Base-by-base conservation (phyloP, 208 protist genomes). In the Acanthamoeba rhysodes region DNA sequence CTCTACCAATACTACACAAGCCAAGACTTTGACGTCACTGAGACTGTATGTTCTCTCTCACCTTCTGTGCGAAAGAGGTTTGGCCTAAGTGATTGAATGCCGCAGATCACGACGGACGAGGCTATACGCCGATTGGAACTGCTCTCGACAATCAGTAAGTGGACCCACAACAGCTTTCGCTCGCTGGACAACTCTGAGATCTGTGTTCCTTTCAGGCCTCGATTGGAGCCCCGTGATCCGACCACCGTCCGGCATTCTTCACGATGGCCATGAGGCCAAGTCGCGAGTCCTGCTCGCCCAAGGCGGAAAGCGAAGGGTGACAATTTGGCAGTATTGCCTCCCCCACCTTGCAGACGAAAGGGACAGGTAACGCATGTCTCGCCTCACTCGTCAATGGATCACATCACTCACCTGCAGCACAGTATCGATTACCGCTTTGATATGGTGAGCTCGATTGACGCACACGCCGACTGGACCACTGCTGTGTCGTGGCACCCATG, bases 201-300 rank as follows among this genome's bases (percentile, higher is more conserved):
- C 6, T 6, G 53, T 29, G 62, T 68, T 68, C 16, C 76, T 16
- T 59, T 32, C 57, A 88, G 80, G 80, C 29, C 80, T 88, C 22
- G 80, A 88, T 50, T 88, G 80, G 80, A 88, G 80, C 37, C 80
- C 80, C 16, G 50, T 88, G 48, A 59, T 88, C 16, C 80, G 53
- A 88, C 80, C 80, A 32, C 10, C 80, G 45, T 6, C 37, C 24
- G n/a, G 14, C 27, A n/a, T 1, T 27, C 16, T 14, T 7, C 53
- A 9, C 4, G 8, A 41, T 20, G 20, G 29, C 45, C 14, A 37
- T 18, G 50, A 41, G 29, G 80, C 29, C 5, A 88, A 88, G 12
- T 41, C 80, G 9, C 80, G 53, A n/a, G 80, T 88, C 32, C 29
- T 88, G 45, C 80, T 88, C 1, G 80, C 80, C 5, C 80, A 48